Evolutionary conservation across 352 stramenopile species (phyloP), one percentile per base, ranked within the genome.

Genomic region (Pythium apleroticum): DNA sequence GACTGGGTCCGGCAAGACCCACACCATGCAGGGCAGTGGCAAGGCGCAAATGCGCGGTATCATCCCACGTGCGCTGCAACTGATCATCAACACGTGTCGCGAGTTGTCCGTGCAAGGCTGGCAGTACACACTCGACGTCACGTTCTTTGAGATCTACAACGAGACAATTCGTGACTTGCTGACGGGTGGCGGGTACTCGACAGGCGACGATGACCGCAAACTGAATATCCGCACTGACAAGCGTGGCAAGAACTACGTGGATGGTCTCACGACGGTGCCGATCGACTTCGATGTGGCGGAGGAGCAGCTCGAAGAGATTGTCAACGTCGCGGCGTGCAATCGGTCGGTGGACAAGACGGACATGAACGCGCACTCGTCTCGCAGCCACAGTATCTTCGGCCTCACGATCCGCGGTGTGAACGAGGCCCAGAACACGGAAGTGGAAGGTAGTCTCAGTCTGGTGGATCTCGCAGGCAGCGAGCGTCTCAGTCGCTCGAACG

Each of bases 101-200:
- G 76, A 89, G 28, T 52, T 95, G 46, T 76, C 76, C 30, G 74
- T 70, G 5, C 89, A 97, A 75, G 93, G 90, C 28, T 99, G 97
- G 98, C 79, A 88, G 28, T 99, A 99, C 75, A 90, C 83, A 30
- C 82, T 99, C 10, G 88, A 97, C 60, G 97, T 98, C 45, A 98
- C 91, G n/a, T 99, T 99, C 71, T 93, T 99, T 66, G 98, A 99
- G 84, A 99, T 99, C 55, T 99, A 99, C 86, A 99, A 99, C 78
- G 98, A 99, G 70, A 96, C 95, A n/a, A 95, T 99, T 33, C 93
- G 95, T 30, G 98, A 99, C 75, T 75, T 99, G 54, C 88, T 99
- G 15, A 82, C 88, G 15, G 73, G 31, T 25, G 65, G 52, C 19
- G 68, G 69, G 19, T 39, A n/a, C 20, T 43, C 20, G 11, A 39